Conservation (phyloP, 345 rosid genomes). For the Hypericum perforatum region DNA sequence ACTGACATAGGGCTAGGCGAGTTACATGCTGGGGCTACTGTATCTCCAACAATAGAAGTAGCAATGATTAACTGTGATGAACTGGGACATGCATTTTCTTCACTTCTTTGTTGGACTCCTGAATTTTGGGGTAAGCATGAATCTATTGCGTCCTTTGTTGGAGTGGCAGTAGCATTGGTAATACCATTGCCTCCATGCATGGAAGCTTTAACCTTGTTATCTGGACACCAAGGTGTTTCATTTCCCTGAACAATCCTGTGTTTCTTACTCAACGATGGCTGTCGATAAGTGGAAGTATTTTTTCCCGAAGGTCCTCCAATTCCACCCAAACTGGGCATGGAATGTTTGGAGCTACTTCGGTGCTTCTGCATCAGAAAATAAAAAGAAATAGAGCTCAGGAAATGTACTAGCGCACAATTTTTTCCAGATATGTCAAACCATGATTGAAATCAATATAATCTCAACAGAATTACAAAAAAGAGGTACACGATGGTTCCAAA, state of each 20-base stretch:
- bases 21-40: constrained; percentile 9
- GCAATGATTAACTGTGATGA: constrained; percentile 11
- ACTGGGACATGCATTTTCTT: constrained; percentile 6
- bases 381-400: constrained; percentile 7
- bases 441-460: too few relatives aligned
- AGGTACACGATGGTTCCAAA: too few relatives aligned
- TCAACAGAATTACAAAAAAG: too few relatives aligned
- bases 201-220: constrained; percentile 15
- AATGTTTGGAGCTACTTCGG: constrained; percentile 39
- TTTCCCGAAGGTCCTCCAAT: constrained; percentile 37
- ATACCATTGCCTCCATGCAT: constrained; percentile 8
- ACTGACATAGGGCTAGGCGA: constrained; percentile 18
- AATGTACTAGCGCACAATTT: not conserved
- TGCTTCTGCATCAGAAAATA: constrained; percentile 32
- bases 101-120: constrained; percentile 19
- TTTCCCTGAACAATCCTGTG: constrained; percentile 21
- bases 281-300: constrained; percentile 24
- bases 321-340: constrained; percentile 31
- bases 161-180: constrained; percentile 18
- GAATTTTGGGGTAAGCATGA: constrained; percentile 11
- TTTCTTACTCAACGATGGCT: constrained; percentile 19
- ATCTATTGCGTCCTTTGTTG: constrained; percentile 18
- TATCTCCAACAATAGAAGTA: constrained; percentile 15
- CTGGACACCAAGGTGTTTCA: constrained; percentile 17
- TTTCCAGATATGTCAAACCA: too few relatives aligned